phyloP scores from a whole-genome alignment of 306 rosid species.

The Begonia fuchsioides region DNA sequence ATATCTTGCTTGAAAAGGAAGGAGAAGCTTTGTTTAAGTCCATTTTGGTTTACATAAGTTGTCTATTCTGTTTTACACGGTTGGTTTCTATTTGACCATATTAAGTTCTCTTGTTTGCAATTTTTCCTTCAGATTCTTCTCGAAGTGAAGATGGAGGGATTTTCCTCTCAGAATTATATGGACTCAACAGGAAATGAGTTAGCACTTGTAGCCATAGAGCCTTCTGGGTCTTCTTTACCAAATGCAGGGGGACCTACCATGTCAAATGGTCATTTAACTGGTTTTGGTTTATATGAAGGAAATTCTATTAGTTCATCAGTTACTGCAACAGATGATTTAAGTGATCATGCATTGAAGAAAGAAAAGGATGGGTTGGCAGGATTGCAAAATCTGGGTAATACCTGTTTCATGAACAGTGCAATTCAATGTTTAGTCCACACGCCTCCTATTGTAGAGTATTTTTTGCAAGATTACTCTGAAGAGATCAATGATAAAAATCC shows the following conservation, averaged over 20 bases:
- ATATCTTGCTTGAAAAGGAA: too few species aligned
- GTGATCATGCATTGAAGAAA: conserved; percentile 28
- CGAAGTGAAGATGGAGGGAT: conserved; percentile 35
- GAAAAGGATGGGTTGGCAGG: conserved; percentile 89
- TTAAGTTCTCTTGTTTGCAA: too few species aligned
- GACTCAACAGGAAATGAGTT: conserved; percentile 75
- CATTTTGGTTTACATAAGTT: too few species aligned
- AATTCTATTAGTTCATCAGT: conserved; percentile 37
- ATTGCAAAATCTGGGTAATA: conserved; percentile 93
- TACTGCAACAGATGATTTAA: conserved; percentile 44
- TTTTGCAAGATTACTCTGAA: conserved; percentile 77
- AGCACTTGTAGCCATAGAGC: conserved; percentile 83
- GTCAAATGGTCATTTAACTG: conserved; percentile 74
- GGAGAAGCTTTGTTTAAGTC: too few species aligned
- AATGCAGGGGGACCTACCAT: conserved; percentile 88
- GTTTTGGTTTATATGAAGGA: conserved; percentile 46
- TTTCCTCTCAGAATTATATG: conserved; percentile 29
- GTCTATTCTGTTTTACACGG: too few species aligned
- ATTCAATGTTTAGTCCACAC: conserved; percentile 93
- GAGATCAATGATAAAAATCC: conserved; percentile 93
- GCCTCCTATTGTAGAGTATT: conserved; percentile 70
- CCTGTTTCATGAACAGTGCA: conserved; percentile 97
- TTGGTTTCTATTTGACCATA: too few species aligned
- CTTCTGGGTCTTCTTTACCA: conserved; percentile 64
- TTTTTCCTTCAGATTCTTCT: conserved; percentile 62